Conservation (phyloP, 805 yeast genomes). For the Kodamaea leandrae region DNA sequence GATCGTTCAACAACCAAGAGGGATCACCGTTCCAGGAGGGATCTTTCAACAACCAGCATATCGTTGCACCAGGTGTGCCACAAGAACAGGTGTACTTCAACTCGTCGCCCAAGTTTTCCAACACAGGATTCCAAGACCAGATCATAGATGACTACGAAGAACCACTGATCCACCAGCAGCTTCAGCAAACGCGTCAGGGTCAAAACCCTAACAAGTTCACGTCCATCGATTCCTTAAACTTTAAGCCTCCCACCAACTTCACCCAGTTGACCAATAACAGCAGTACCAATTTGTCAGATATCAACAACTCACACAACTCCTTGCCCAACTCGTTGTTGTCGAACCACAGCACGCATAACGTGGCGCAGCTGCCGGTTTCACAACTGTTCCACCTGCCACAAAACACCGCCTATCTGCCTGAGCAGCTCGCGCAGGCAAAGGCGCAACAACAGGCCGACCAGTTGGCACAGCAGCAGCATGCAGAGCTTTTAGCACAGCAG, state of each 20-base stretch:
- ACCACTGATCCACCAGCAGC: slow-evolving; percentile 8
- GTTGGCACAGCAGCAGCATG: slow-evolving; percentile 13
- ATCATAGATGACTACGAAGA: slow-evolving; percentile 13
- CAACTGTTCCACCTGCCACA: slow-evolving; percentile 8
- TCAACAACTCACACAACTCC: slow-evolving; percentile 26
- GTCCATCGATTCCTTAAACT: slow-evolving; percentile 37
- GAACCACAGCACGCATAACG: slow-evolving; percentile 14
- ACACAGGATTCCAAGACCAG: slow-evolving; percentile 13
- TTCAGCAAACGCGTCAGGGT: slow-evolving; percentile 7
- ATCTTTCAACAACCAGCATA: slow-evolving; percentile 12
- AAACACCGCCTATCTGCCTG: slow-evolving; percentile 7
- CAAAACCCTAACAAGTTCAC: slow-evolving; percentile 26
- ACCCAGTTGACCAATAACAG: slow-evolving; percentile 40
- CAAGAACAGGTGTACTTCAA: slow-evolving; percentile 6
- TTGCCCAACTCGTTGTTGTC: slow-evolving; percentile 20
- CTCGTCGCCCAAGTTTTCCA: slow-evolving; percentile 15
- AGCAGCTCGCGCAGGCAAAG: slow-evolving; percentile 18
- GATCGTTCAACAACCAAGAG: slow-evolving; percentile 6
- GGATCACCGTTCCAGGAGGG: neutral
- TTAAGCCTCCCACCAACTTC: slow-evolving; percentile 42
- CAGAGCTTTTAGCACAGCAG: slow-evolving; percentile 13
- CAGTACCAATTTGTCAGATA: slow-evolving; percentile 39
- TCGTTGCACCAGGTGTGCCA: slow-evolving; percentile 4
- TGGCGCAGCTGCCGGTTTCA: slow-evolving; percentile 9
- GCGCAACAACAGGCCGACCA: slow-evolving; percentile 9